A percentile compares a stretch with the other conserved stretches of the same genome.
Evolutionary conservation across 2,329 filamentous ascomycete species (phyloP).

Genomic region (Ramichloridium luteum): DNA sequence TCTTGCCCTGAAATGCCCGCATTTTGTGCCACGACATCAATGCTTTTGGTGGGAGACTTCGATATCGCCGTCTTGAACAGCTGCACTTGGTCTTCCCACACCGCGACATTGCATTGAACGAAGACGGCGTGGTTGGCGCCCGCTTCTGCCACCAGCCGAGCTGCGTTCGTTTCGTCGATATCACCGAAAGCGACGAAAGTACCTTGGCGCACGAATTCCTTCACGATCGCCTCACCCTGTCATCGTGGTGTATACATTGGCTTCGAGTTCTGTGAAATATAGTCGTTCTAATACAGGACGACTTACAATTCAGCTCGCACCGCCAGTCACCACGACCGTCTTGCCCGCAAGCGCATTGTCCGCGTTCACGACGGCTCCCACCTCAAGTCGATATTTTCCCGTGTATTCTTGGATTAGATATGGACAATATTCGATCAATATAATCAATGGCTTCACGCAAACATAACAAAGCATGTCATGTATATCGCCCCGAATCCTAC

Average conservation of each 20-base stretch:
- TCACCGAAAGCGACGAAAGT: slow-evolving; percentile 2
- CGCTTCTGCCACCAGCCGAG: background rate
- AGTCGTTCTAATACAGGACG: too few relatives aligned
- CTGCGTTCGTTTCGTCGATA: background rate
- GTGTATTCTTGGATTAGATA: too few relatives aligned
- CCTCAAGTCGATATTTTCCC: too few relatives aligned
- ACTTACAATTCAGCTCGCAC: slow-evolving; percentile 30
- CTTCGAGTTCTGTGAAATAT: too few relatives aligned
- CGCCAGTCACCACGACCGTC: slow-evolving; percentile 38
- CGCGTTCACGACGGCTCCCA: too few relatives aligned
- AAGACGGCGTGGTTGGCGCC: slow-evolving; percentile 1
- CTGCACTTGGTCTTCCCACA: slow-evolving; percentile 1
- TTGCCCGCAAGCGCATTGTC: slow-evolving; percentile 33
- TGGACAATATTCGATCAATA: too few relatives aligned
- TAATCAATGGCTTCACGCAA: too few relatives aligned
- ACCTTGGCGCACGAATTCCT: background rate
- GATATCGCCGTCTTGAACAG: slow-evolving; percentile 1
- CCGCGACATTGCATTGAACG: background rate
- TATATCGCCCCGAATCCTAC: too few relatives aligned
- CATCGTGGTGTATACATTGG: too few relatives aligned
- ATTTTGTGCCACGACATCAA: slow-evolving; percentile 2
- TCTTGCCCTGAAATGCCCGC: background rate
- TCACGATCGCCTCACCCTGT: slow-evolving; percentile 1
- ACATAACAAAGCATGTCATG: too few relatives aligned
- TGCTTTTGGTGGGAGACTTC: background rate